Evolutionary conservation across 2,329 filamentous ascomycete genomes (phyloP).

Genomic region (Aspergillus tanneri): DNA sequence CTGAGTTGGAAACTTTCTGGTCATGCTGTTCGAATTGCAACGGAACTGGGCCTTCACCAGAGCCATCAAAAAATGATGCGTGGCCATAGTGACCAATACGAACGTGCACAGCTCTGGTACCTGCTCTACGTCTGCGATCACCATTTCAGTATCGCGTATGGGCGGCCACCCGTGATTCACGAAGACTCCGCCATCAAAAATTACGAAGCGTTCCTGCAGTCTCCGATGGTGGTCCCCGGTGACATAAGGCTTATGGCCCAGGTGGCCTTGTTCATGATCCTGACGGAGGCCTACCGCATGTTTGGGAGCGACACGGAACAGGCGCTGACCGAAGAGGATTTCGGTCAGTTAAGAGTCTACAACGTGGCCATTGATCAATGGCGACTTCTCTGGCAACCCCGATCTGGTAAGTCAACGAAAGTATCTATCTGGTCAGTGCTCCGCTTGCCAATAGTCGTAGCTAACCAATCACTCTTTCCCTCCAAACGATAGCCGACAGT

Average conservation of each 20-base stretch:
- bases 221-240: conserved; percentile 52
- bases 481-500: conserved; percentile 36
- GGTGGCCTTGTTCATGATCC: conserved; percentile 58
- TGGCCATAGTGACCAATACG: conserved; percentile 51
- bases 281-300: conserved; percentile 56
- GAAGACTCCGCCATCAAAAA: conserved; percentile 59
- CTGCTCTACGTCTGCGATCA: conserved; percentile 65
- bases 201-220: conserved; percentile 57
- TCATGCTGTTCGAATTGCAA: conserved; percentile 58
- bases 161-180: conserved; percentile 58
- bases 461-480: conserved; percentile 4
- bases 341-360: conserved; percentile 49
- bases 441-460: background rate
- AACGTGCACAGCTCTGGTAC: conserved; percentile 62
- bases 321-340: conserved; percentile 52
- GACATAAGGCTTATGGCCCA: conserved; percentile 60
- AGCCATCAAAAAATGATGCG: conserved; percentile 52
- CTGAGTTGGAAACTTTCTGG: conserved; percentile 63
- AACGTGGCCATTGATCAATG: conserved; percentile 54
- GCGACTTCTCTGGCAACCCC: conserved; percentile 51
- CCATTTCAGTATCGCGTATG: conserved; percentile 63
- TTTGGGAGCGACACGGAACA: conserved; percentile 59
- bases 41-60: conserved; percentile 57
- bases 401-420: conserved; percentile 37
- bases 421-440: background rate